phyloP scores from a whole-genome alignment of 352 stramenopile species.

The Phytophthora brassicae region DNA sequence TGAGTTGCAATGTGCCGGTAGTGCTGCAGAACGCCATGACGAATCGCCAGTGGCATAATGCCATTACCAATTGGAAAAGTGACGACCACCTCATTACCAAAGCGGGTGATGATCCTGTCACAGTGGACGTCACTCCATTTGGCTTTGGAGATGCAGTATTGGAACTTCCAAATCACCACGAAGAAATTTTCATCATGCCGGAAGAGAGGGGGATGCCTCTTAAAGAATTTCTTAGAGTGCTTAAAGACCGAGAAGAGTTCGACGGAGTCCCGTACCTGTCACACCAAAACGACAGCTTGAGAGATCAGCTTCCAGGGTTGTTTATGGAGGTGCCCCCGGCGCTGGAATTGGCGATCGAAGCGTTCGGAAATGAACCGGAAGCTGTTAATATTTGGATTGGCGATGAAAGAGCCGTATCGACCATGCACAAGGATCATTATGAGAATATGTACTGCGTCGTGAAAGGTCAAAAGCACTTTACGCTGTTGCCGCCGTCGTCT shows the following conservation, averaged over 20 bases:
- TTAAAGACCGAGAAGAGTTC: slow-evolving; percentile 53
- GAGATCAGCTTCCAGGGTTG: slow-evolving; percentile 66
- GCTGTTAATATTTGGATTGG: slow-evolving; percentile 98
- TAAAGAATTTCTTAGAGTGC: slow-evolving; percentile 47
- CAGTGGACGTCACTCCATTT: slow-evolving; percentile 81
- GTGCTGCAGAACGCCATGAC: slow-evolving; percentile 72
- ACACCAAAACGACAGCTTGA: slow-evolving; percentile 84
- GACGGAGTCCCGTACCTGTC: slow-evolving; percentile 85
- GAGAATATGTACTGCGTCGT: slow-evolving; percentile 99
- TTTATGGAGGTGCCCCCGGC: slow-evolving; percentile 67
- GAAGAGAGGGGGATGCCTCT: slow-evolving; percentile 80
- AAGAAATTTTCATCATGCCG: slow-evolving; percentile 72
- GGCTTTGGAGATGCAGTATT: slow-evolving; percentile 72
- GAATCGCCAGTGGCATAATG: slow-evolving; percentile 50
- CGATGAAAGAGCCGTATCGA: slow-evolving; percentile 93
- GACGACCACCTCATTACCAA: slow-evolving; percentile 58
- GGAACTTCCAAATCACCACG: slow-evolving; percentile 26
- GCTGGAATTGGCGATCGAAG: slow-evolving; percentile 55
- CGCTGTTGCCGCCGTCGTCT: slow-evolving; percentile 86
- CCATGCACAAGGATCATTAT: slow-evolving; percentile 98
- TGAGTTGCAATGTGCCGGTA: slow-evolving; percentile 78
- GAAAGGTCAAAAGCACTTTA: slow-evolving; percentile 95
- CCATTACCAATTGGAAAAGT: slow-evolving; percentile 51
- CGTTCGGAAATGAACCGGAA: slow-evolving; percentile 81
- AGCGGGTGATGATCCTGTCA: slow-evolving; percentile 46